Evolutionary conservation across 148 eudicot genomes (phyloP).

Genomic region (Dysphania ambrosioides): DNA sequence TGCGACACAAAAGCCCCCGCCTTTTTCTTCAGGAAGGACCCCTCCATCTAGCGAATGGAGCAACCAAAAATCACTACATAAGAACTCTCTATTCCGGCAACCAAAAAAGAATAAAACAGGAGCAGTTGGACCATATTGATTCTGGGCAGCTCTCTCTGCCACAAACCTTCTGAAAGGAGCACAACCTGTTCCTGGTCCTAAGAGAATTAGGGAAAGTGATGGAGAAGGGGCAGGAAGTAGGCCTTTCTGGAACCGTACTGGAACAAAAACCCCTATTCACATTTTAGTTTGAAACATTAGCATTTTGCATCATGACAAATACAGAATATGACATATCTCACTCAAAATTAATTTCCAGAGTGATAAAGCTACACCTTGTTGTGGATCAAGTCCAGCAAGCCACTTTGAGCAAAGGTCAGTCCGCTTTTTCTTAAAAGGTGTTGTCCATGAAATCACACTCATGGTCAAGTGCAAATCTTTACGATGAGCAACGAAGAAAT

Average conservation of each 20-base stretch:
- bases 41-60: conserved; percentile 50
- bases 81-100: conserved; percentile 64
- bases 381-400: conserved; percentile 77
- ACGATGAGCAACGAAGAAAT: conserved; percentile 80
- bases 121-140: conserved; percentile 46
- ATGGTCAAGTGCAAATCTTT: conserved; percentile 84
- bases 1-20: conserved; percentile 86
- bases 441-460: conserved; percentile 67
- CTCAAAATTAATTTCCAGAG: background rate
- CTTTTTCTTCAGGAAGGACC: conserved; percentile 71
- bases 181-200: conserved; percentile 95
- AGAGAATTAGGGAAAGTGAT: conserved; percentile 82
- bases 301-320: background rate
- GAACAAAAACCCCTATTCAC: conserved; percentile 51
- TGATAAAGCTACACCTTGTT: conserved; percentile 35
- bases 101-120: conserved; percentile 87
- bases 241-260: conserved; percentile 85
- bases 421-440: conserved; percentile 80
- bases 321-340: background rate
- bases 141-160: conserved; percentile 64
- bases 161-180: conserved; percentile 91
- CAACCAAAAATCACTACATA: conserved; percentile 76
- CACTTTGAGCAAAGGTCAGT: conserved; percentile 84
- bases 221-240: conserved; percentile 77
- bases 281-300: background rate